Conservation (phyloP, 257 asterid species). For the Cynanchum wilfordii region DNA sequence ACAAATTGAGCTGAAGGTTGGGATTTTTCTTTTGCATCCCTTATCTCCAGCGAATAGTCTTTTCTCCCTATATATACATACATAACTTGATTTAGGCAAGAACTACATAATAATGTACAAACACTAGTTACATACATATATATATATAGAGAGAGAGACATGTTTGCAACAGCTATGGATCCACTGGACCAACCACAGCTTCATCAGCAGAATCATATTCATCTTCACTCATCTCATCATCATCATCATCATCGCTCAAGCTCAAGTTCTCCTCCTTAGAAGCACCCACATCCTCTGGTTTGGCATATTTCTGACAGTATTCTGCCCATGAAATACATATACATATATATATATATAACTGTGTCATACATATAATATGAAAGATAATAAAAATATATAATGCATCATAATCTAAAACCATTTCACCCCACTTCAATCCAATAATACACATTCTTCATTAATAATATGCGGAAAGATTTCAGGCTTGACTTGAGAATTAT, state of each 20-base stretch:
- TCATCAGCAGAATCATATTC: constrained; percentile 74
- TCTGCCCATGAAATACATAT: constrained; percentile 38
- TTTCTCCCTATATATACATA: constrained; percentile 16
- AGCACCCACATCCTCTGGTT: constrained; percentile 81
- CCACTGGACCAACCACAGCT: constrained; percentile 59
- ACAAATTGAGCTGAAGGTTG: constrained; percentile 16
- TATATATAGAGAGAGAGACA: neutral
- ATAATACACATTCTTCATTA: too few relatives aligned
- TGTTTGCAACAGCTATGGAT: constrained; percentile 40
- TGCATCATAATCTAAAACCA: too few relatives aligned
- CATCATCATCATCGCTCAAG: constrained; percentile 41
- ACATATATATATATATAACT: too few relatives aligned
- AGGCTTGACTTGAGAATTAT: too few relatives aligned
- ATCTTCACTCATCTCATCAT: constrained; percentile 73
- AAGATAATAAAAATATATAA: too few relatives aligned
- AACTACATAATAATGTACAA: constrained; percentile 35
- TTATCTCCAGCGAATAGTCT: constrained; percentile 42
- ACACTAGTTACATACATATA: constrained; percentile 5
- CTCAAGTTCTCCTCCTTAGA: constrained; percentile 62
- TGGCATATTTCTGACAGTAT: constrained; percentile 82
- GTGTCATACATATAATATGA: too few relatives aligned
- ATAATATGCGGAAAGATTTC: too few relatives aligned
- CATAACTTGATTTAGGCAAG: constrained; percentile 24
- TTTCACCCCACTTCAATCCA: too few relatives aligned
- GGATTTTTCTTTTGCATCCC: constrained; percentile 28